Percentiles rank a stretch among this genome's conserved stretches.
Conservation (phyloP, 1,139 yeast genomes). For the Kodamaea sp. region DNA sequence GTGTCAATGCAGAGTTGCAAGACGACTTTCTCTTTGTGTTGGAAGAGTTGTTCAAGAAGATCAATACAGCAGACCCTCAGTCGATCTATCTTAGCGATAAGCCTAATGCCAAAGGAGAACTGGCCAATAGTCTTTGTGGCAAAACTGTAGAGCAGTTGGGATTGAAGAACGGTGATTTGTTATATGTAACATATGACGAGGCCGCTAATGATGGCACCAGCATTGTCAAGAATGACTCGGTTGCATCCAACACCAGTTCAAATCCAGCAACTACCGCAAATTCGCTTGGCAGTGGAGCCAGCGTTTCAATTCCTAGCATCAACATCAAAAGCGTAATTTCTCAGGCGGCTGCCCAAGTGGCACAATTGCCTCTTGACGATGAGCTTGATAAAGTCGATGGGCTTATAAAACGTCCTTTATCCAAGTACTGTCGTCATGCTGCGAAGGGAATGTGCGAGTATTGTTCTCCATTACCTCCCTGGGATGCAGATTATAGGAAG, state of each 20-base stretch:
- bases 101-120: constrained; percentile 52
- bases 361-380: constrained; percentile 65
- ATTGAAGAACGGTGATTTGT: constrained; percentile 79
- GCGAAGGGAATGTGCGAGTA: constrained; percentile 97
- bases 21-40: constrained; percentile 53
- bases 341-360: constrained; percentile 19
- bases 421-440: constrained; percentile 79
- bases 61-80: constrained; percentile 33
- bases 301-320: constrained; percentile 8
- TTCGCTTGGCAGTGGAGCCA: constrained; percentile 5
- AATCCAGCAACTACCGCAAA: constrained; percentile 6
- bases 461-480: constrained; percentile 94
- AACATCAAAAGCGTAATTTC: neutral
- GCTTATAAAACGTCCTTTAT: constrained; percentile 62
- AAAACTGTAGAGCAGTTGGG: constrained; percentile 55
- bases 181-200: constrained; percentile 55
- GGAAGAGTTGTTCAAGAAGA: constrained; percentile 40
- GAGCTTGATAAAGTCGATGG: constrained; percentile 71
- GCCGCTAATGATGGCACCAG: constrained; percentile 14
- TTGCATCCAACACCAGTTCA: neutral
- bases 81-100: constrained; percentile 41
- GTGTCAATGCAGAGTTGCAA: constrained; percentile 54
- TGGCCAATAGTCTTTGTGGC: constrained; percentile 44
- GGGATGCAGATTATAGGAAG: constrained; percentile 77
- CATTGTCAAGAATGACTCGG: constrained; percentile 1